These are phyloP conservation scores for Coemansia sp. DNA, from an alignment of 192 early-diverging fungal species.

Conservation along the genomic window DNA sequence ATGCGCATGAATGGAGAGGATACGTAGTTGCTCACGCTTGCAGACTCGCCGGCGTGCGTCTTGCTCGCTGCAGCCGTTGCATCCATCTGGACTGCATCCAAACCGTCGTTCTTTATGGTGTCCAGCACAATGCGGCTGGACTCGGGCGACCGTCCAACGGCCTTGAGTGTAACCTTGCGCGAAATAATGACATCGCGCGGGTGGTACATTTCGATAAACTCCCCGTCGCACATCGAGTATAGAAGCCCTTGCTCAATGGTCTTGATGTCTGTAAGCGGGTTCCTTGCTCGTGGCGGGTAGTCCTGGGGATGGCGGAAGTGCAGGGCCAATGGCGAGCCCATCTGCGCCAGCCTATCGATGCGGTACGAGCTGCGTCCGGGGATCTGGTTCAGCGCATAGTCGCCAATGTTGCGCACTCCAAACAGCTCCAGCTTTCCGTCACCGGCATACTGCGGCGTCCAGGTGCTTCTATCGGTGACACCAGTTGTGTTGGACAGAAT, in stretches of 20 bases:
- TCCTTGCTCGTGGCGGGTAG: conserved; percentile 37
- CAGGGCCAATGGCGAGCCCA: conserved; percentile 57
- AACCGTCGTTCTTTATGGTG: conserved; percentile 50
- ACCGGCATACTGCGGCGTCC: conserved; percentile 68
- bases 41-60: conserved; percentile 18
- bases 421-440: conserved; percentile 70
- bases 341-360: conserved; percentile 68
- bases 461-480: conserved; percentile 56
- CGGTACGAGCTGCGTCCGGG: conserved; percentile 57
- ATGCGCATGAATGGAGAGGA: conserved; percentile 51
- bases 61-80: conserved; percentile 45
- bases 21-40: conserved; percentile 42
- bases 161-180: conserved; percentile 67
- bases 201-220: conserved; percentile 68
- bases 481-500: conserved; percentile 52
- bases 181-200: conserved; percentile 60
- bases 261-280: conserved; percentile 30
- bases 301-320: conserved; percentile 56
- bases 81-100: conserved; percentile 54
- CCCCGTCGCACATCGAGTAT: conserved; percentile 75
- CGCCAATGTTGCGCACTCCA: conserved; percentile 58
- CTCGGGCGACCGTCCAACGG: conserved; percentile 57
- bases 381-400: conserved; percentile 65
- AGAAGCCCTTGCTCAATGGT: conserved; percentile 55
- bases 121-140: conserved; percentile 60